Evolutionary conservation across 441 rosid species (phyloP).

Genomic region (Brassica balearica): DNA sequence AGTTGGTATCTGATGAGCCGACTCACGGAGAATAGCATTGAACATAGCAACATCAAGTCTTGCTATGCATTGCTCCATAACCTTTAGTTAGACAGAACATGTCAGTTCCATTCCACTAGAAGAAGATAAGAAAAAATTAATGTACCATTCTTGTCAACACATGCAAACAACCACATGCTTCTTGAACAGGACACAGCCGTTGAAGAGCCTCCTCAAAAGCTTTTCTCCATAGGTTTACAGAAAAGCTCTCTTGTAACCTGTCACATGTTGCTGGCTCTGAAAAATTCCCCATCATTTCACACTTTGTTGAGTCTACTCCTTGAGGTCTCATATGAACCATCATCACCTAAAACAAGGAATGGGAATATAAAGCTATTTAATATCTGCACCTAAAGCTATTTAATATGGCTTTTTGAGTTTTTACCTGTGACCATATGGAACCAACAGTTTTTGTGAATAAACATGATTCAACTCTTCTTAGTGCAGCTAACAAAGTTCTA

Average conservation of each 20-base stretch:
- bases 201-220: constrained; percentile 82
- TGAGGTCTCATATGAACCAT: constrained; percentile 83
- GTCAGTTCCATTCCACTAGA: constrained; percentile 26
- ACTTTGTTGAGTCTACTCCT: constrained; percentile 45
- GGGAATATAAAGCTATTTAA: constrained; percentile 47
- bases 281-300: constrained; percentile 56
- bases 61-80: constrained; percentile 79
- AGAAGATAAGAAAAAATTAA: constrained; percentile 19
- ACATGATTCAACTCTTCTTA: constrained; percentile 88
- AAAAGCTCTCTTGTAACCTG: constrained; percentile 78
- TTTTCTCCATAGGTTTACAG: constrained; percentile 74
- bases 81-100: constrained; percentile 52
- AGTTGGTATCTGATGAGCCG: constrained; percentile 85
- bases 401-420: neutral
- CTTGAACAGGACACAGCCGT: constrained; percentile 81
- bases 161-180: constrained; percentile 84
- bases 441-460: constrained; percentile 79
- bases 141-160: constrained; percentile 72
- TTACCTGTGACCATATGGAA: constrained; percentile 99
- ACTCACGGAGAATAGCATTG: constrained; percentile 85
- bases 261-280: constrained; percentile 81
- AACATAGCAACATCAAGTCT: constrained; percentile 96
- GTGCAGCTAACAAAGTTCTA: constrained; percentile 54
- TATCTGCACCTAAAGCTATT: neutral
- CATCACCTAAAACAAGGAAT: constrained; percentile 56